Evolutionary conservation across 768 basidiomycete genomes (phyloP).

Genomic region (Boletus fagicola): DNA sequence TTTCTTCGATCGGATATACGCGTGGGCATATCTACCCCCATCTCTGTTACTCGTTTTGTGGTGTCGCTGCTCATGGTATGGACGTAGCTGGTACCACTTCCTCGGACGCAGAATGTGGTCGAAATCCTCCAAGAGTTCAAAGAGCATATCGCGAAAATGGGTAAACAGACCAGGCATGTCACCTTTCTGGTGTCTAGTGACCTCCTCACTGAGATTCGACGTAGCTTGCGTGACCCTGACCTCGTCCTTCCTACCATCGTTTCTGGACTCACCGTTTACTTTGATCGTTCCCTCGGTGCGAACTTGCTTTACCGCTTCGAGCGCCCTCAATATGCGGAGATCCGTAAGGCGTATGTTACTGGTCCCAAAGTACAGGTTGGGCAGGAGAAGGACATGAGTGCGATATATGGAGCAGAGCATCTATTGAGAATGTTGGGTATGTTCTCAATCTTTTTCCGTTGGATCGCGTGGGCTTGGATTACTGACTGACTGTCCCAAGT

Average conservation of each 20-base stretch:
- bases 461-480: not conserved
- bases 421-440: slow-evolving; percentile 86
- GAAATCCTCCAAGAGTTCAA: slow-evolving; percentile 79
- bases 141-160: slow-evolving; percentile 50
- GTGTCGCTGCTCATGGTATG: not conserved
- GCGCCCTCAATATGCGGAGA: slow-evolving; percentile 85
- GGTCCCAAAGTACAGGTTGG: slow-evolving; percentile 65
- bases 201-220: not conserved
- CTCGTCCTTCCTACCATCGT: slow-evolving; percentile 77
- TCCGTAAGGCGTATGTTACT: slow-evolving; percentile 71
- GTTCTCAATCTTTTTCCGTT: slow-evolving; percentile 24
- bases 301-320: slow-evolving; percentile 95
- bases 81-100: slow-evolving; percentile 78
- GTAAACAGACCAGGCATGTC: slow-evolving; percentile 48
- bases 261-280: slow-evolving; percentile 85
- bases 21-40: not conserved
- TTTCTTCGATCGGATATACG: not conserved
- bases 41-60: not conserved
- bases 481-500: slow-evolving; percentile 56
- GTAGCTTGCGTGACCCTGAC: slow-evolving; percentile 65
- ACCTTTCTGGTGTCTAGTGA: not conserved
- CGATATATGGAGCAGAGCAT: slow-evolving; percentile 94
- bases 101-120: slow-evolving; percentile 74
- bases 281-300: slow-evolving; percentile 86
- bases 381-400: slow-evolving; percentile 82